Base-by-base conservation (phyloP, 2,329 filamentous ascomycete genomes). In the Epichloe baconii region DNA sequence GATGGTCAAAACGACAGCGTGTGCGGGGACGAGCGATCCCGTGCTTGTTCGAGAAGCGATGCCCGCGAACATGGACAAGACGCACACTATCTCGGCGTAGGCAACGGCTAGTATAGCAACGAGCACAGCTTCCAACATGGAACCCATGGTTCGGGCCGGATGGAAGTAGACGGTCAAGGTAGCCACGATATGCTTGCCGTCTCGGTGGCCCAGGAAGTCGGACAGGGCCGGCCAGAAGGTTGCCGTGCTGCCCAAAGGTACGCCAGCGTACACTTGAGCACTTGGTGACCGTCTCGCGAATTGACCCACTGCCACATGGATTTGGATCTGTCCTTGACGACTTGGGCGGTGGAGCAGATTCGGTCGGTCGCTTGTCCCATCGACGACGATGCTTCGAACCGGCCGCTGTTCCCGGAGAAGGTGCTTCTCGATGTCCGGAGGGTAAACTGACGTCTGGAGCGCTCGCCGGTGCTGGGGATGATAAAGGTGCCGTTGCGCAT, bases 161-260 rank as follows among this genome's bases (percentile, higher is more conserved):
- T 96, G 89, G 61, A 96, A 97, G 63, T 95, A 97, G 11, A 96
- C 90, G 0, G 88, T 94, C 52, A 96, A 81, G 2, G 91, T 96
- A 35, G 89, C 89, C 48, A 95, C 88, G 62, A 95, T 83, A 67
- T 96, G 91, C 64, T 96, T 96, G 48, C 88, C 88, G 68, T 95
- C 90, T 62, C 89, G 85, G 56, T 83, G 76, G 11, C 91, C 91
- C 15, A 96, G 73, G 52, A 89, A 79, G 7, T 75, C 71, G 15
- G 88, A 83, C 51, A 95, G 74, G 3, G 78, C 76, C 2, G 83
- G 79, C 55, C 88, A 82, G 60, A 95, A 93, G 0, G 90, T 96
- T 37, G 84, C 88, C 66, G 95, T 72, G 58, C 87, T 94, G 17
- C 87, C 91, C 36, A 96, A 68, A 94, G 71, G 68, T 96, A 96